Evolutionary conservation across 2,329 filamentous ascomycete genomes (phyloP).

Genomic region (Paradendryphiella salina): DNA sequence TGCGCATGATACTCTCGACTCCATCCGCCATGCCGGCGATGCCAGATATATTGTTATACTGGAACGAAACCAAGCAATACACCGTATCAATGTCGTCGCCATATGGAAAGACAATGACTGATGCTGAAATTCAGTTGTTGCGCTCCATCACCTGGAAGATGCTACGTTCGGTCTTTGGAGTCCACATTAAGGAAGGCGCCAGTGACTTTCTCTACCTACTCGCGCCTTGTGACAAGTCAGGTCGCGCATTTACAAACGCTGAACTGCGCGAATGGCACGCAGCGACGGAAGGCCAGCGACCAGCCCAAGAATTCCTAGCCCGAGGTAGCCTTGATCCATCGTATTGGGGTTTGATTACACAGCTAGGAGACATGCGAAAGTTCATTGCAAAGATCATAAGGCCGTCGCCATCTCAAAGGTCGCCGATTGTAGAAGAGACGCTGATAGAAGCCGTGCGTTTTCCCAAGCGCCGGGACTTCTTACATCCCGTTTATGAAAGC

Average conservation of each 20-base stretch:
- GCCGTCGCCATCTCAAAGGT: neutral
- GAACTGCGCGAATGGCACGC: slow-evolving; percentile 23
- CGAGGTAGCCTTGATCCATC: slow-evolving; percentile 3
- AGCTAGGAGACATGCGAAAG: slow-evolving; percentile 26
- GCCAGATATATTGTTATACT: slow-evolving; percentile 31
- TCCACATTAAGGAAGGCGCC: slow-evolving; percentile 26
- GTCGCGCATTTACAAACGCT: slow-evolving; percentile 4
- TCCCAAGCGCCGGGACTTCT: slow-evolving; percentile 62
- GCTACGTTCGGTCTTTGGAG: slow-evolving; percentile 26
- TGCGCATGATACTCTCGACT: slow-evolving; percentile 30
- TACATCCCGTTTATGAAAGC: slow-evolving; percentile 50
- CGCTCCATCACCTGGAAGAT: slow-evolving; percentile 34
- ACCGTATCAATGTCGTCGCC: slow-evolving; percentile 21
- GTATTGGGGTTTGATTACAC: slow-evolving; percentile 32
- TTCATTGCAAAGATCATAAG: slow-evolving; percentile 21
- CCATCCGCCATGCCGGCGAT: slow-evolving; percentile 26
- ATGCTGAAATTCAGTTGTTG: slow-evolving; percentile 25
- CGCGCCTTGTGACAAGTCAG: slow-evolving; percentile 25
- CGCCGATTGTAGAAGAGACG: neutral
- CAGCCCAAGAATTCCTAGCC: slow-evolving; percentile 21
- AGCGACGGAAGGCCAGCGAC: slow-evolving; percentile 13
- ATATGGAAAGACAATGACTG: slow-evolving; percentile 7
- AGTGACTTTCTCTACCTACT: slow-evolving; percentile 40
- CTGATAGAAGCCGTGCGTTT: slow-evolving; percentile 43
- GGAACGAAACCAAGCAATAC: slow-evolving; percentile 37